These are phyloP conservation scores for Xylariaceae sp. DNA, from an alignment of 2,329 filamentous ascomycete genomes.

Conservation along the genomic window DNA sequence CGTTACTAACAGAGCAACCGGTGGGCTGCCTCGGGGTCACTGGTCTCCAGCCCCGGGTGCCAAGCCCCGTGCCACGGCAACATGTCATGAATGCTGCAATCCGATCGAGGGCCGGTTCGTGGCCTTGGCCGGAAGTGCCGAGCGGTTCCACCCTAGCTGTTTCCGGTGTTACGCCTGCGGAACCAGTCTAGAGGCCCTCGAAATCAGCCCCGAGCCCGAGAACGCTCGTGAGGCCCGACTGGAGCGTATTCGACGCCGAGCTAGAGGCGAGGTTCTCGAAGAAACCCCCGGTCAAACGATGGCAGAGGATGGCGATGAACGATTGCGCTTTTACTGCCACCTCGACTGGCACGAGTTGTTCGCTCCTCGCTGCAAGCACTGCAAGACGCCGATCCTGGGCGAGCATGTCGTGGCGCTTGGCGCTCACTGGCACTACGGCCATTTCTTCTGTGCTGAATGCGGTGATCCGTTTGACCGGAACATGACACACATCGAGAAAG, in stretches of 20 bases:
- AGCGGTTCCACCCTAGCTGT: slow-evolving; percentile 88
- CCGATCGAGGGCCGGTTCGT: slow-evolving; percentile 90
- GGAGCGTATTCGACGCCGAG: slow-evolving; percentile 62
- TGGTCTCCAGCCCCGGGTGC: slow-evolving; percentile 53
- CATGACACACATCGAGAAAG: slow-evolving; percentile 79
- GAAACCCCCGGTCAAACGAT: slow-evolving; percentile 60
- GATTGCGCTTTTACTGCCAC: slow-evolving; percentile 88
- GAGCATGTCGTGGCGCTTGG: slow-evolving; percentile 92
- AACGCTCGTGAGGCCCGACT: slow-evolving; percentile 64
- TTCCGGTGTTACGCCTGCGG: slow-evolving; percentile 86
- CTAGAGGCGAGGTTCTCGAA: slow-evolving; percentile 51
- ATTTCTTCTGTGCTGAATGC: slow-evolving; percentile 99
- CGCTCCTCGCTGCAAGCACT: slow-evolving; percentile 89
- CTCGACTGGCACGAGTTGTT: slow-evolving; percentile 97
- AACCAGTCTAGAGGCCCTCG: slow-evolving; percentile 85
- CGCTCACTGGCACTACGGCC: slow-evolving; percentile 92
- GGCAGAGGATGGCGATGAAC: slow-evolving; percentile 66
- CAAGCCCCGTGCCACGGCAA: slow-evolving; percentile 54
- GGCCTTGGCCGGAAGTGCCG: slow-evolving; percentile 63
- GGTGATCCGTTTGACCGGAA: slow-evolving; percentile 83
- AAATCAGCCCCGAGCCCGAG: slow-evolving; percentile 90
- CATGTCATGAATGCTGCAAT: slow-evolving; percentile 76
- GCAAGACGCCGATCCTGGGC: slow-evolving; percentile 91
- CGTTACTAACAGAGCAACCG: slow-evolving; percentile 33
- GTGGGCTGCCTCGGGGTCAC: slow-evolving; percentile 45